Base-by-base conservation (phyloP, 2,329 filamentous ascomycete genomes). In the Myriosclerotinia scirpicola region DNA sequence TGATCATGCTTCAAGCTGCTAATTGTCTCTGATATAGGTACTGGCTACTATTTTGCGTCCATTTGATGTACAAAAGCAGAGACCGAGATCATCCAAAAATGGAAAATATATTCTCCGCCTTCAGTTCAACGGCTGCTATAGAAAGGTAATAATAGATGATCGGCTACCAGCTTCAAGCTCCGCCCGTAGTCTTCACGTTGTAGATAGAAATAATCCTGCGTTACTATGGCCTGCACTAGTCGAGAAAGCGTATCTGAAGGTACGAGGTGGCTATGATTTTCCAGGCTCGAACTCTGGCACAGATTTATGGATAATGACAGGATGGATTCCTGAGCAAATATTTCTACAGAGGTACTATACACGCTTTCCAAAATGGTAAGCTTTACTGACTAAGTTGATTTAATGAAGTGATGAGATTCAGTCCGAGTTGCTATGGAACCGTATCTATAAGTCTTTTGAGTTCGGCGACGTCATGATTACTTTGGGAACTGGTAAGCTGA, bases 271-370 rank as follows among this genome's bases (percentile, higher is more conserved):
- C 44, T 99, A 99, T 76, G 93, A 99, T 75, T 99, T 99, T 71
- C 94, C 95, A 0, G 95, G 95, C 9, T 98, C 95, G 75, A 98
- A 98, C 77, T 98, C 94, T 0, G 93, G 92, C 14, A 98, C 94
- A 2, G 95, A 99, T 78, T 80, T 99, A 5, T 96, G 92, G 87
- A 90, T 96, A 1, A 79, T 99, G 65, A 96, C 91, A 0, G 94
- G 95, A 40, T 99, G 95, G 95, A 93, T 99, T 60, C 95, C 95
- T 0, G 93, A 99, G 78, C 95, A 99, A 77, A 81, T 98, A 1
- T 97, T 97, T 73, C 81, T 98, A 1, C 93, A 97, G 74, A 88
- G 84, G 86, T 87, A 78, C 70, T 1, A 40, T 38, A 20, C 17
- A 40, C 30, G 9, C 17, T 26, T 44, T 20, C n/a, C 38, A 17